Percentiles rank a stretch among this genome's conserved stretches.
phyloP scores from a whole-genome alignment of 768 basidiomycete genomes.

The Clathrus columnatus region DNA sequence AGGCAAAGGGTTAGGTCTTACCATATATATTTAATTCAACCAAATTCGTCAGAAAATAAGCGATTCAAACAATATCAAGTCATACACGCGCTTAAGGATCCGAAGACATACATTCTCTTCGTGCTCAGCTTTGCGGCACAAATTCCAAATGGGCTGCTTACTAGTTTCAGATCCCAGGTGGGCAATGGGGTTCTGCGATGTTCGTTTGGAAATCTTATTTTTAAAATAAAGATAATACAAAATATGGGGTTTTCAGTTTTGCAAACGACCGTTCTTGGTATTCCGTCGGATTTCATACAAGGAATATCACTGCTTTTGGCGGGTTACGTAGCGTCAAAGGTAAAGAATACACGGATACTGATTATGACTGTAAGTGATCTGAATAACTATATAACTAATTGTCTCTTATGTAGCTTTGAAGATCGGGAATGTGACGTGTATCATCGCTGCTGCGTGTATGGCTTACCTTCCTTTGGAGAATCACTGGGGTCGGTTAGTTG shows the following conservation, averaged over 20 bases:
- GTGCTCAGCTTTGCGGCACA: slow-evolving; percentile 25
- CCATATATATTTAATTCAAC: slow-evolving; percentile 13
- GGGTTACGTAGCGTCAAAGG: slow-evolving; percentile 16
- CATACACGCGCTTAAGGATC: slow-evolving; percentile 22
- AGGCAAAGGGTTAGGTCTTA: too few relatives aligned
- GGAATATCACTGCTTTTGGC: slow-evolving; percentile 14
- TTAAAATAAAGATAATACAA: slow-evolving; percentile 14
- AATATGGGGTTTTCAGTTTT: slow-evolving; percentile 18
- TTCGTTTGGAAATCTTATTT: background rate
- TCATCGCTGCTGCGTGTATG: slow-evolving; percentile 23
- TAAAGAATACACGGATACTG: slow-evolving; percentile 15
- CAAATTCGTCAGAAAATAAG: slow-evolving; percentile 25
- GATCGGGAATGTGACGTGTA: slow-evolving; percentile 24
- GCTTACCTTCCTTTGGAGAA: slow-evolving; percentile 22
- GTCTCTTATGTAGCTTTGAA: background rate
- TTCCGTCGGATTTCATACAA: slow-evolving; percentile 17
- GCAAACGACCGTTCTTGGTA: slow-evolving; percentile 19
- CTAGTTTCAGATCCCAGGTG: slow-evolving; percentile 16
- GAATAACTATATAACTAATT: background rate
- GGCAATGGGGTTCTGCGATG: background rate
- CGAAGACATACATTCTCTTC: slow-evolving; percentile 28
- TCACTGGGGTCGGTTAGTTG: slow-evolving; percentile 24
- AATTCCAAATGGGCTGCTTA: slow-evolving; percentile 25
- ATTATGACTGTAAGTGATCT: slow-evolving; percentile 4
- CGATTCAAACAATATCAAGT: slow-evolving; percentile 30